phyloP scores from a whole-genome alignment of 1,139 yeast genomes.

The Candida buenavistaensis region DNA sequence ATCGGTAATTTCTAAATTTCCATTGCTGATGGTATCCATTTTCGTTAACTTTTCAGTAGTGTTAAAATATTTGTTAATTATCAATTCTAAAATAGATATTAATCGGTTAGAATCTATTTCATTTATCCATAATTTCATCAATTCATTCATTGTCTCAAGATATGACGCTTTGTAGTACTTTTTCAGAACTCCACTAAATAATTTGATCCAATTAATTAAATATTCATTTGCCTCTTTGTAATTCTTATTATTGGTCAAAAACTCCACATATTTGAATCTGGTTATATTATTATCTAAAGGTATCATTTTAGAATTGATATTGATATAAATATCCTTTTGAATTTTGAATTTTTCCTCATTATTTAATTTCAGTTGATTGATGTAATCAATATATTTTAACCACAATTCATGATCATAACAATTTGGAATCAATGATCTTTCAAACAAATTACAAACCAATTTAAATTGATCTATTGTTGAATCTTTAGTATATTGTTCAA shows the following conservation, averaged over 20 bases:
- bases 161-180: conserved; percentile 12
- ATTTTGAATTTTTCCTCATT: conserved; percentile 21
- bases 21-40: conserved; percentile 7
- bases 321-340: conserved; percentile 34
- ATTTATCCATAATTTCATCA: conserved; percentile 22
- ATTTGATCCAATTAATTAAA: conserved; percentile 27
- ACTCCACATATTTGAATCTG: conserved; percentile 43
- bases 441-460: conserved; percentile 44
- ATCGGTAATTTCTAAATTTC: conserved; percentile 8
- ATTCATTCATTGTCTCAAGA: conserved; percentile 18
- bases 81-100: conserved; percentile 13
- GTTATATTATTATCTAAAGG: conserved; percentile 41
- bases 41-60: conserved; percentile 12
- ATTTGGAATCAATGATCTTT: conserved; percentile 61
- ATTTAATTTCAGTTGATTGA: conserved; percentile 16
- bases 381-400: conserved; percentile 55
- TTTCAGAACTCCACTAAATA: conserved; percentile 21
- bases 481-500: conserved; percentile 11
- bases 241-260: conserved; percentile 23
- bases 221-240: conserved; percentile 27
- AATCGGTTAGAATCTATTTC: conserved; percentile 10
- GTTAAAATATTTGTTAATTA: conserved; percentile 23
- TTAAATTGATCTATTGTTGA: conserved; percentile 10
- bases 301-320: conserved; percentile 45
- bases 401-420: conserved; percentile 54